Conservation (phyloP, 2,329 filamentous ascomycete genomes). For the Stemphylium vesicarium region DNA sequence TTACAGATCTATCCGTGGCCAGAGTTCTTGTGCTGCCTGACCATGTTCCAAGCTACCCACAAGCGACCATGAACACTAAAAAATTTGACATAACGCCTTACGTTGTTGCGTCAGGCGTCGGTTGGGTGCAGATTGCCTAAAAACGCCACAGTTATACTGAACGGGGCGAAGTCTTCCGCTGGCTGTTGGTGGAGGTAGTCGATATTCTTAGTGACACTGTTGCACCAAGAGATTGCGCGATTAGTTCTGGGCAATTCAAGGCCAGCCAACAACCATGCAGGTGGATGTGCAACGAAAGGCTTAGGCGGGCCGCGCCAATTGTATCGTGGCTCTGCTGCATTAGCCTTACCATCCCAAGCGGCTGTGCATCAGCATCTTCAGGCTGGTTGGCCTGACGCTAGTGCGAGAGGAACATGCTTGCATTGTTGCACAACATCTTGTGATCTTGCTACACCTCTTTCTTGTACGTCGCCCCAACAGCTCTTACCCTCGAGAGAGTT, state of each 20-base stretch:
- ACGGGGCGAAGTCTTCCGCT: constrained; percentile 6
- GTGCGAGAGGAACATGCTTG: constrained; percentile 1
- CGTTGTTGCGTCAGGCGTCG: constrained; percentile 11
- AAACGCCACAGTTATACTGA: constrained; percentile 27
- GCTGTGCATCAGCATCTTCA: background rate
- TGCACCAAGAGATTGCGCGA: constrained; percentile 6
- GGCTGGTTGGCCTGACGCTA: background rate
- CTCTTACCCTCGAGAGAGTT: background rate
- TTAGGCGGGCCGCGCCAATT: constrained; percentile 11
- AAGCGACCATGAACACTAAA: constrained; percentile 4
- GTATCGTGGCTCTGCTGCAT: constrained; percentile 18
- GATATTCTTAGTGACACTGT: constrained; percentile 10
- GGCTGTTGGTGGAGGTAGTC: constrained; percentile 1
- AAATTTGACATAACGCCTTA: constrained; percentile 23
- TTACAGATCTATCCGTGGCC: background rate
- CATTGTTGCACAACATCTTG: constrained; percentile 5
- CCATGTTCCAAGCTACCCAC: constrained; percentile 1
- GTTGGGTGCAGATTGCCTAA: constrained; percentile 14
- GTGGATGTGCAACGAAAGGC: constrained; percentile 3
- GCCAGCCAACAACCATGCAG: constrained; percentile 3
- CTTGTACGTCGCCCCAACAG: background rate
- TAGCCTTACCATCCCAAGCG: constrained; percentile 1
- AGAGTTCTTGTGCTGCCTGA: constrained; percentile 7
- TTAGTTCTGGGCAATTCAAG: background rate
- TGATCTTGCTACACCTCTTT: constrained; percentile 2